These are phyloP conservation scores for Dillenia turbinata DNA, from an alignment of 164 flowering plant species.

Conservation along the genomic window DNA sequence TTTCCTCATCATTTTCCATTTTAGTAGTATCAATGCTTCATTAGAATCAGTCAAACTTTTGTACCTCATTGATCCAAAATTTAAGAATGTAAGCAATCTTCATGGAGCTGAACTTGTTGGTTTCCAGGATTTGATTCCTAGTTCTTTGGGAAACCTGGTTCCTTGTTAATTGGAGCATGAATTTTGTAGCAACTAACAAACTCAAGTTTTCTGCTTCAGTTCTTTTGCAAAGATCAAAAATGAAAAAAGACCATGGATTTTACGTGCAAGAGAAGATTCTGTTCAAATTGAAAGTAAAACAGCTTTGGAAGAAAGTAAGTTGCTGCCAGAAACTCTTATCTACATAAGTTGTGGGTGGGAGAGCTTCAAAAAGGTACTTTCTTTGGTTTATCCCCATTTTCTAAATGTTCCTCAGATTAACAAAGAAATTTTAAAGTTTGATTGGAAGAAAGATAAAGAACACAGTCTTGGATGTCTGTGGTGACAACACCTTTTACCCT, in stretches of 20 bases:
- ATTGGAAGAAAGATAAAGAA: background rate
- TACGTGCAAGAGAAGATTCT: slow-evolving; percentile 74
- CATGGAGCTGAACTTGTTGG: too few species aligned
- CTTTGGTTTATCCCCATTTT: background rate
- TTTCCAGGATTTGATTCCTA: too few species aligned
- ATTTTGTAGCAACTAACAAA: too few species aligned
- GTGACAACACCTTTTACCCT: slow-evolving; percentile 21
- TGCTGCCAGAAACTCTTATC: slow-evolving; percentile 73
- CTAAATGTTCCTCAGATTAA: background rate
- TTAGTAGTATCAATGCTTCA: too few species aligned
- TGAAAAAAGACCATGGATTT: slow-evolving; percentile 94
- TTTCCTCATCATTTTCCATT: background rate
- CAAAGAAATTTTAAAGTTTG: background rate
- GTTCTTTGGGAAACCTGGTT: too few species aligned
- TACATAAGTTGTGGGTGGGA: slow-evolving; percentile 99
- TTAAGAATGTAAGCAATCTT: too few species aligned
- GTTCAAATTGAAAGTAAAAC: slow-evolving; percentile 47
- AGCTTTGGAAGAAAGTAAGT: slow-evolving; percentile 27
- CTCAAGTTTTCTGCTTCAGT: slow-evolving; percentile 22
- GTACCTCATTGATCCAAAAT: too few species aligned
- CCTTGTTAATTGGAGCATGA: too few species aligned
- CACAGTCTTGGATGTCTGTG: slow-evolving; percentile 1
- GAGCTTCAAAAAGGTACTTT: slow-evolving; percentile 85
- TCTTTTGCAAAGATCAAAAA: slow-evolving; percentile 38
- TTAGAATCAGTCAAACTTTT: too few species aligned